Evolutionary conservation across 1,139 yeast genomes (phyloP).

Genomic region (Yamadazyma songkhlaensis): DNA sequence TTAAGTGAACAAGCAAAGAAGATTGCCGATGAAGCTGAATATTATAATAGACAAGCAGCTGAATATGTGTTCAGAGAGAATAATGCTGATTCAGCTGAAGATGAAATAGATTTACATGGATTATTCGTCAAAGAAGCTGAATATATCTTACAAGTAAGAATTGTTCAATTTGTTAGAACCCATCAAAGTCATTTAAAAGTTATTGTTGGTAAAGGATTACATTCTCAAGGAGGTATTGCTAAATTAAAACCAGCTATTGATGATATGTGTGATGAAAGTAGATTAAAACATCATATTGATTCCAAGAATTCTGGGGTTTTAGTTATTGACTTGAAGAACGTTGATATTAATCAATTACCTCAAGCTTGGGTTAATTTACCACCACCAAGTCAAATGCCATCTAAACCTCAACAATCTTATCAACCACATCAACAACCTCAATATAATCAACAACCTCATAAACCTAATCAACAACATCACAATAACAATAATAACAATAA

Average conservation of each 20-base stretch:
- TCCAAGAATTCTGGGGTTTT: conserved; percentile 78
- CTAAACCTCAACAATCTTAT: conserved; percentile 7
- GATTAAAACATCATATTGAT: conserved; percentile 61
- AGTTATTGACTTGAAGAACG: conserved; percentile 55
- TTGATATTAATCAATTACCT: conserved; percentile 46
- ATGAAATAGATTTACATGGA: conserved; percentile 94
- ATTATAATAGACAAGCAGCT: conserved; percentile 77
- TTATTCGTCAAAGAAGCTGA: conserved; percentile 86
- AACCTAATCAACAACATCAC: conserved; percentile 28
- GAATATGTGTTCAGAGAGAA: conserved; percentile 86
- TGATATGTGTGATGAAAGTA: conserved; percentile 64
- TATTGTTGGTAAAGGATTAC: conserved; percentile 94
- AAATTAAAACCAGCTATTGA: conserved; percentile 90
- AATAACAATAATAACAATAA: conserved; percentile 19
- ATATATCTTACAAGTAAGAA: conserved; percentile 68
- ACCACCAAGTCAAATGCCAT: conserved; percentile 8
- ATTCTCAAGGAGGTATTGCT: conserved; percentile 77
- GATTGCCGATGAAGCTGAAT: conserved; percentile 60
- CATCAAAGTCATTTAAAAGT: conserved; percentile 58
- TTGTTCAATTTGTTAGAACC: conserved; percentile 61
- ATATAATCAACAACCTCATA: conserved; percentile 25
- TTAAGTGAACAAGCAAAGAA: conserved; percentile 68
- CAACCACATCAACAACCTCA: conserved; percentile 26
- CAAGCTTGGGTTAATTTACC: conserved; percentile 38
- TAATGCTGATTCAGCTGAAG: conserved; percentile 76